Base-by-base conservation (phyloP, 164 flowering plant genomes). In the Liquidambar formosana region DNA sequence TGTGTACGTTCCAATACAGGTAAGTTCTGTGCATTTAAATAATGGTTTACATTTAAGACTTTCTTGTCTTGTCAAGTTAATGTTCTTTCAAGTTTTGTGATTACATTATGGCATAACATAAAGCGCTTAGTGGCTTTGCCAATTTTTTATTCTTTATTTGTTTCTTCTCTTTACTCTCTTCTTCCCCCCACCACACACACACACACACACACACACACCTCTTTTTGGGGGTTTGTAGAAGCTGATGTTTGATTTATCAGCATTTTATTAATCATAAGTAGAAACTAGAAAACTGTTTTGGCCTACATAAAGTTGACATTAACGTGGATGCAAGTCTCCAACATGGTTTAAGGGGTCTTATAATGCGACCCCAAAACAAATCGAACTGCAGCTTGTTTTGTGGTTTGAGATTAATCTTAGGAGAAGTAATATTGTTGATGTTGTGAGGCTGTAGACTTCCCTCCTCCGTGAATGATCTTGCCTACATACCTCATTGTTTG, bases 1-100 rank as follows among this genome's bases (percentile, higher is more conserved):
- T 43, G 61, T 86, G 58, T 92, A 89, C 69, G 64, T 90, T 66
- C 97, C 98, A 11, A 28, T 80, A 59, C 90, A 88, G 89, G 99
- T 90, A 71, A 77, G 73, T 59, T 28, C 16, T 21, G 0, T 61
- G 18, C 18, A 12, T 16, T 44, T 43, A 18, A 58, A 61, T 49
- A 19, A 4, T 28, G 44, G 54, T 64, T 56, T 67, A 18, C 48
- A 38, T 44, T 10, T 27, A 19, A 22, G 14, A 22, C 41, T 15
- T 23, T 23, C 8, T 10, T 61, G 28, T 23, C 71, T 26, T 43
- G 44, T 68, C 3, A 26, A 18, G 62, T 52, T 62, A 48, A 11
- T 63, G 4, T 45, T 18, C 12, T 70, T 67, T 64, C n/a, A n/a
- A n/a, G n/a, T 11, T 51, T 51, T 38, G 22, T 28, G 56, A 12